phyloP scores from a whole-genome alignment of 495 filamentous ascomycete species.

The Daldinia childiae region DNA sequence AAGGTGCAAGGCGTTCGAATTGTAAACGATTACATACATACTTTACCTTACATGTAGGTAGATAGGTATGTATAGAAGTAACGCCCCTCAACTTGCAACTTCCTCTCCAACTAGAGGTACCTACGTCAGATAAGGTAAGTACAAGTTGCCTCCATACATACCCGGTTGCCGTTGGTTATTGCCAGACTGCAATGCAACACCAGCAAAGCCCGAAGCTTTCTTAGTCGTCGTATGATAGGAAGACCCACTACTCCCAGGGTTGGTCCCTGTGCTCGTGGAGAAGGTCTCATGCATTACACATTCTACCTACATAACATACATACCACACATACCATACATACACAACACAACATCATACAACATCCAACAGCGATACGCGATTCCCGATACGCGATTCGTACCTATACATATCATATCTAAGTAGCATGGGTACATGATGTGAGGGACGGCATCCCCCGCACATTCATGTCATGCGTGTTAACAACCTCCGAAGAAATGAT shows the following conservation, averaged over 20 bases:
- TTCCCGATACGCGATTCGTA: slow-evolving; percentile 6
- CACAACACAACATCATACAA: not conserved
- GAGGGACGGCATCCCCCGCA: slow-evolving; percentile 38
- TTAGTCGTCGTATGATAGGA: slow-evolving; percentile 37
- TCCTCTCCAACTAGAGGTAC: slow-evolving; percentile 18
- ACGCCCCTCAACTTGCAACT: slow-evolving; percentile 29
- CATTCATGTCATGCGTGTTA: slow-evolving; percentile 9
- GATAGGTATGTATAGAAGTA: not conserved
- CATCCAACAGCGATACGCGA: not conserved
- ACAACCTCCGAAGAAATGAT: slow-evolving; percentile 10
- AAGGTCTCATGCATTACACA: slow-evolving; percentile 1
- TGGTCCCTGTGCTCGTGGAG: slow-evolving; percentile 14
- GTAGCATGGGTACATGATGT: slow-evolving; percentile 36
- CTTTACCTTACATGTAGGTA: not conserved
- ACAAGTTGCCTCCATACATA: slow-evolving; percentile 13
- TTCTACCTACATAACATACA: too few relatives aligned
- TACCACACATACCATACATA: not conserved
- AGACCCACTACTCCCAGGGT: slow-evolving; percentile 23
- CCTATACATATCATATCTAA: not conserved
- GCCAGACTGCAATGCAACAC: slow-evolving; percentile 41
- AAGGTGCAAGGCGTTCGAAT: not conserved
- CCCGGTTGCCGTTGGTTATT: slow-evolving; percentile 25
- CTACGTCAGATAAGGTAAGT: slow-evolving; percentile 35
- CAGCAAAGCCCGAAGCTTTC: slow-evolving; percentile 40
- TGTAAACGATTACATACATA: slow-evolving; percentile 11